phyloP scores from a whole-genome alignment of 2,329 filamentous ascomycete species.

The Fusarium ambrosium region DNA sequence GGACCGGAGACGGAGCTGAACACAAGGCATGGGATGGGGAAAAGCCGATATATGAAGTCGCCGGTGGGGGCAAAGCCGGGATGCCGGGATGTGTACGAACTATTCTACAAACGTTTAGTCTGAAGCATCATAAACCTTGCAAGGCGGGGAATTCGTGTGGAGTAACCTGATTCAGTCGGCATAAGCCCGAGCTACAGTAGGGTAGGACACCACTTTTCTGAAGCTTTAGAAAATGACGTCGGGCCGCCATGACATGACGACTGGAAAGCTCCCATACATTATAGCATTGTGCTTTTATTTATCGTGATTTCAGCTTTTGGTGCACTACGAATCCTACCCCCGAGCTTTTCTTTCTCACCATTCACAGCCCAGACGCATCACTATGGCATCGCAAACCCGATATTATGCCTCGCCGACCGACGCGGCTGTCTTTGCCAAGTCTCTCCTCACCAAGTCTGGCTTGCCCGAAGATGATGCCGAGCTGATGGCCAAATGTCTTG shows the following conservation, averaged over 20 bases:
- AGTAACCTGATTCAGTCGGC: conserved; percentile 1
- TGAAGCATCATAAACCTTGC: background rate
- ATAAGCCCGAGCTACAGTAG: background rate
- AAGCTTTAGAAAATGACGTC: background rate
- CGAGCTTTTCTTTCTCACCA: background rate
- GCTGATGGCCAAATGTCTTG: conserved; percentile 27
- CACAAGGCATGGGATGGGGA: background rate
- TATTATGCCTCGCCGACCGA: conserved; percentile 15
- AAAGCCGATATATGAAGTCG: conserved; percentile 8
- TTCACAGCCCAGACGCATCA: background rate
- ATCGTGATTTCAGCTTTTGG: background rate
- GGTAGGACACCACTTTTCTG: background rate
- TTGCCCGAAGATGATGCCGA: conserved; percentile 19
- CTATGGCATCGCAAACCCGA: conserved; percentile 14
- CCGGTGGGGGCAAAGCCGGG: background rate
- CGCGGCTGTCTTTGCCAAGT: conserved; percentile 11
- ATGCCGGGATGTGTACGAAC: background rate
- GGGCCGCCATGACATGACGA: background rate
- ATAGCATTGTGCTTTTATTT: background rate
- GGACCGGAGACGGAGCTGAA: background rate
- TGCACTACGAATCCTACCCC: background rate
- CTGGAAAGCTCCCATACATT: background rate
- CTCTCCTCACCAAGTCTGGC: conserved; percentile 20
- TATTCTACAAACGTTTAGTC: background rate
- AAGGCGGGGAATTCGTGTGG: conserved; percentile 1